These are phyloP conservation scores for Multifurca ochricompacta DNA, from an alignment of 768 basidiomycete genomes.

Conservation along the genomic window DNA sequence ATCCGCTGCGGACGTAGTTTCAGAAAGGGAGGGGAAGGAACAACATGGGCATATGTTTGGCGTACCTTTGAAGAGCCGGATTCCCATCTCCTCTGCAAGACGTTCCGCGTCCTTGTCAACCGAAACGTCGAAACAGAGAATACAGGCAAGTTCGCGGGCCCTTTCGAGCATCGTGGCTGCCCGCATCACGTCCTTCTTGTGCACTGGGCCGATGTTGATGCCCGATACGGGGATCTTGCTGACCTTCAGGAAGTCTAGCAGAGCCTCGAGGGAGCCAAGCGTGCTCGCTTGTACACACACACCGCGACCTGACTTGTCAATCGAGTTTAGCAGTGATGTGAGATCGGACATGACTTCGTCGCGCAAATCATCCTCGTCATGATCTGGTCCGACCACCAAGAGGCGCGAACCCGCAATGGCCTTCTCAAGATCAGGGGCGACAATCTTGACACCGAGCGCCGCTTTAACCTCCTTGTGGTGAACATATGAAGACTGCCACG, in stretches of 20 bases:
- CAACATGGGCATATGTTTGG: not conserved
- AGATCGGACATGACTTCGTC: constrained; percentile 97
- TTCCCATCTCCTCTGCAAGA: constrained; percentile 89
- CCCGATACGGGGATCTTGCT: constrained; percentile 97
- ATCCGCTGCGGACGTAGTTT: constrained; percentile 53
- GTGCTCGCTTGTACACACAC: constrained; percentile 98
- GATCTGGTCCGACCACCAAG: constrained; percentile 88
- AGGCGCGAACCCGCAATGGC: constrained; percentile 95
- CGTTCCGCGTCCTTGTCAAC: constrained; percentile 91
- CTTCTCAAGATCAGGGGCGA: constrained; percentile 92
- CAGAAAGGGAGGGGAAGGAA: not conserved
- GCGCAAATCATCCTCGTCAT: constrained; percentile 90
- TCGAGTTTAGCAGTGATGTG: constrained; percentile 76
- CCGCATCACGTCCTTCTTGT: constrained; percentile 92
- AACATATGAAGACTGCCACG: constrained; percentile 77
- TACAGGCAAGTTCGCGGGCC: constrained; percentile 89
- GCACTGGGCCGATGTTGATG: constrained; percentile 96
- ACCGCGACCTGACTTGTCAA: constrained; percentile 93
- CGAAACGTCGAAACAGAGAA: constrained; percentile 93
- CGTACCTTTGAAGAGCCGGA: constrained; percentile 88
- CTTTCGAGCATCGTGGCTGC: constrained; percentile 91
- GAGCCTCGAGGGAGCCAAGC: constrained; percentile 91
- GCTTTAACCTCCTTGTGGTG: constrained; percentile 98
- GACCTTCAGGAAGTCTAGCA: constrained; percentile 88
- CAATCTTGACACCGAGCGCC: constrained; percentile 91